Evolutionary conservation across 345 rosid species (phyloP), one percentile per base, ranked within the genome.

Genomic region (Leavenworthia alabamica): DNA sequence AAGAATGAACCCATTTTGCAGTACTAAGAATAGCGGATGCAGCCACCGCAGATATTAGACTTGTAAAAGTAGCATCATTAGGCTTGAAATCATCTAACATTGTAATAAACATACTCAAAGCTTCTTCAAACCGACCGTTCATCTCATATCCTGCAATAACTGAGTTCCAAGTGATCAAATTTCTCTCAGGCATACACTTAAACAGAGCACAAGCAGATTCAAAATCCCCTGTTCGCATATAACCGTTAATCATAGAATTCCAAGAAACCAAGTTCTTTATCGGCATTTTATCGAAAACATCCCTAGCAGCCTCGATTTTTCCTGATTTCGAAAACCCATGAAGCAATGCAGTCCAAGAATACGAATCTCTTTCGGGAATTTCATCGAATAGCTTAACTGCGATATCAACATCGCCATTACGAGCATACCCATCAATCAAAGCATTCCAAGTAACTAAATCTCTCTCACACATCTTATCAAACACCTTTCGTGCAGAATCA

Each of bases 1-100:
- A 80, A 51, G 85, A 81, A 76, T 88, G 96, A 45, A 83, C 63
- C 67, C 82, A 82, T 71, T 72, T 81, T 13, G 82, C 88, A 17
- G 41, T 68, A 20, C 56, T 68, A 49, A 86, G 72, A 74, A 74
- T 69, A 53, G 79, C 85, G 3, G 77, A 77, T 55, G 78, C 85
- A 9, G 88, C 68, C 59, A 81, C 76, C 0, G 78, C 83, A 24
- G 90, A 79, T 12, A 86, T 77, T 42, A 82, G 65, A 22, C 81
- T 70, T 16, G 77, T 73, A 23, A 80, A 70, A 28, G 91, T 81
- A 14, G 78, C 84, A 40, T 54, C 43, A 64, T 75, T 82, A 29
- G 89, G 85, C 51, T 44, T 47, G 46, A 68, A 60, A 42, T 51
- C 81, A 16, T 54, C 54, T 56, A 75, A 58, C 79, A 77, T 71